A percentile compares a stretch with the other conserved stretches of the same genome.
Conservation (phyloP, 148 eudicot species). For the Rhododendron simsii region DNA sequence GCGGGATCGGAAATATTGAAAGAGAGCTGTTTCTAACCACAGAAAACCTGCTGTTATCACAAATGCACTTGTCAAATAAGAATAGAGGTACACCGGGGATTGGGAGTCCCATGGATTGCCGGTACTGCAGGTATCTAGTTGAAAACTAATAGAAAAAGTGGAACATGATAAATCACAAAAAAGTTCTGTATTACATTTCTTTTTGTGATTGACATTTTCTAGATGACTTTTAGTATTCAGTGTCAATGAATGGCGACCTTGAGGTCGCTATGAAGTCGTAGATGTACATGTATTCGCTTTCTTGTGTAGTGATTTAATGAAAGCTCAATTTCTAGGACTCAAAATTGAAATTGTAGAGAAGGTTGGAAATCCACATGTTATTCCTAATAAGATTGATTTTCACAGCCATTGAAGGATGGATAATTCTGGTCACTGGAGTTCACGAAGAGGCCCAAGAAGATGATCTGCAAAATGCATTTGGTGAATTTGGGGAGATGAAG, state of each 20-base stretch:
- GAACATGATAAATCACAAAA: not conserved
- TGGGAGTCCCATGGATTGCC: not conserved
- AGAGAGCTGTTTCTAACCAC: not conserved
- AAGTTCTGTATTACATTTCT: not conserved
- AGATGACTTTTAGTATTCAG: not conserved
- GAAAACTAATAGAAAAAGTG: not conserved
- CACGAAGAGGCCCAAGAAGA: slow-evolving; percentile 96
- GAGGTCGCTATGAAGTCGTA: not conserved
- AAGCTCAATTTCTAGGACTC: not conserved
- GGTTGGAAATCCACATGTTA: not conserved
- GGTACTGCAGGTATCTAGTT: not conserved
- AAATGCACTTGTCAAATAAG: not conserved
- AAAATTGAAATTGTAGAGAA: not conserved
- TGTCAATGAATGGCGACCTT: not conserved
- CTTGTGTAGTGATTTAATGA: not conserved
- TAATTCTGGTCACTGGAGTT: slow-evolving; percentile 74
- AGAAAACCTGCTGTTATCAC: not conserved
- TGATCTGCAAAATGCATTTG: slow-evolving; percentile 71
- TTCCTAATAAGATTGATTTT: slow-evolving; percentile 11
- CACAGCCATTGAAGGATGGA: slow-evolving; percentile 97
- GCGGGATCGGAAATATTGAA: not conserved
- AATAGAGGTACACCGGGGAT: not conserved
- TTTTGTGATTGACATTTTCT: not conserved
- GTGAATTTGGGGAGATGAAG: slow-evolving; percentile 77
- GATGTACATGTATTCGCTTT: not conserved